Evolutionary conservation across 2,329 filamentous ascomycete species (phyloP).

Genomic region (Herpotrichia juniperi): DNA sequence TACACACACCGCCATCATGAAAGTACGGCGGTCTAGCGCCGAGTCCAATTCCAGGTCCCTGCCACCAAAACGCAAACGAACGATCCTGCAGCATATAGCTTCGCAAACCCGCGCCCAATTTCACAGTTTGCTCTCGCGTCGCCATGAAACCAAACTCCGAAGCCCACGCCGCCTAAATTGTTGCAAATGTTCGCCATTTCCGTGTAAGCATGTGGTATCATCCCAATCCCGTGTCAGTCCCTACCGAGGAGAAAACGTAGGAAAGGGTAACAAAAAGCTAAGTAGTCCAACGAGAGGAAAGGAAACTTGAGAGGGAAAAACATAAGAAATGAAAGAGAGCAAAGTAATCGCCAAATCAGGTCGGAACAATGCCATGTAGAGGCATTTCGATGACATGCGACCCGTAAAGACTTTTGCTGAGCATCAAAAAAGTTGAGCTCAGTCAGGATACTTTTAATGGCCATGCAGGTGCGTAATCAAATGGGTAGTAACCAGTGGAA

Average conservation of each 20-base stretch:
- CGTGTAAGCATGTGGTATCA: constrained; percentile 38
- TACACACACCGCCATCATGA: constrained; percentile 18
- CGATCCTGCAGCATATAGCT: neutral
- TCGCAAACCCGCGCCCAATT: constrained; percentile 18
- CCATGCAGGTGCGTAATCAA: constrained; percentile 33
- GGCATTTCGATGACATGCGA: neutral
- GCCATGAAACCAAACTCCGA: constrained; percentile 24
- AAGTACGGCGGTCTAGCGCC: neutral
- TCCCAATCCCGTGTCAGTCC: constrained; percentile 24
- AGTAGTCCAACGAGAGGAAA: constrained; percentile 4
- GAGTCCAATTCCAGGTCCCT: neutral
- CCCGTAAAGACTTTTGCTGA: neutral
- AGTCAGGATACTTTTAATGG: constrained; percentile 29
- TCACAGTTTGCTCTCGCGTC: constrained; percentile 13
- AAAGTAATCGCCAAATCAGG: neutral
- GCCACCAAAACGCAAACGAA: constrained; percentile 14
- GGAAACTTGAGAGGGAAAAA: constrained; percentile 10
- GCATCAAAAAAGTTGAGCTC: constrained; percentile 4
- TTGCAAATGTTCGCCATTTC: constrained; percentile 15
- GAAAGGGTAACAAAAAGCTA: constrained; percentile 9
- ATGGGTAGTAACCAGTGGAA: constrained; percentile 32
- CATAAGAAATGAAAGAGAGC: constrained; percentile 1
- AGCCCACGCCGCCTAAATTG: constrained; percentile 3
- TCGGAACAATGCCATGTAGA: constrained; percentile 1
- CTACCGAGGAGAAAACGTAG: constrained; percentile 14